Evolutionary conservation across 495 filamentous ascomycete genomes (phyloP).

Genomic region (Jackrogersella minutella): DNA sequence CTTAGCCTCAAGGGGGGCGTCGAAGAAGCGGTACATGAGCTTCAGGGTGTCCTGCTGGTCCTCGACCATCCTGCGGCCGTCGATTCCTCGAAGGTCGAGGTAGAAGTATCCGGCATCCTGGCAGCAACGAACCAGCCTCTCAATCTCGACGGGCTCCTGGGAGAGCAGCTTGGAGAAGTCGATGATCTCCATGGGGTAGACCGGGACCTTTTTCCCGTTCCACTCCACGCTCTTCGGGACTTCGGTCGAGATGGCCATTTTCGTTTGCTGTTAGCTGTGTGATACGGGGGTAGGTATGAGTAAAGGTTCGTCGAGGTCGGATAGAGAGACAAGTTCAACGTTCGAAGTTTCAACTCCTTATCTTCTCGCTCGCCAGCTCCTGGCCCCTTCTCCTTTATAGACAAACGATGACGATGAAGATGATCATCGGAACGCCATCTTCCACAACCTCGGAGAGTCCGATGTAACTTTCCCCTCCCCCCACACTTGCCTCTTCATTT

Average conservation of each 20-base stretch:
- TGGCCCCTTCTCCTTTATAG: conserved; percentile 30
- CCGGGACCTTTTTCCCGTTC: conserved; percentile 60
- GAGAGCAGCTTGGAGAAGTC: conserved; percentile 57
- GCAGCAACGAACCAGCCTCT: conserved; percentile 59
- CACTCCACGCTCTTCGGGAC: conserved; percentile 55
- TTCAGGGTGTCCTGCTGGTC: conserved; percentile 58
- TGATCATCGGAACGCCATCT: conserved; percentile 35
- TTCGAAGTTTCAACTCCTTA: not conserved
- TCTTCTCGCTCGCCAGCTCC: conserved; percentile 12
- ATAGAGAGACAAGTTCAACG: conserved; percentile 1
- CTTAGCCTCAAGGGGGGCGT: conserved; percentile 56
- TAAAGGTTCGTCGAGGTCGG: conserved; percentile 12
- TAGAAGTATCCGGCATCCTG: conserved; percentile 64
- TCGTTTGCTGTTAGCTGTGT: conserved; percentile 8
- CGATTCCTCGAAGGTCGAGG: conserved; percentile 59
- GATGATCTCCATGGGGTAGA: conserved; percentile 59
- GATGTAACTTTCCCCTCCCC: conserved; percentile 40
- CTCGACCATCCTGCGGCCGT: conserved; percentile 56
- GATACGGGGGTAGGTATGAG: conserved; percentile 1
- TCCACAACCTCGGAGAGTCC: conserved; percentile 33
- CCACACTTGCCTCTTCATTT: conserved; percentile 37
- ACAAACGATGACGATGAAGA: conserved; percentile 24
- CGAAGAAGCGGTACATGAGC: conserved; percentile 63
- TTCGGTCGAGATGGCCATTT: conserved; percentile 54
- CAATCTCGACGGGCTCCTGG: conserved; percentile 57